A percentile compares a stretch with the other conserved stretches of the same genome.
These are phyloP conservation scores for Aspergillus biplanus DNA, from an alignment of 495 filamentous ascomycete species.

Conservation along the genomic window DNA sequence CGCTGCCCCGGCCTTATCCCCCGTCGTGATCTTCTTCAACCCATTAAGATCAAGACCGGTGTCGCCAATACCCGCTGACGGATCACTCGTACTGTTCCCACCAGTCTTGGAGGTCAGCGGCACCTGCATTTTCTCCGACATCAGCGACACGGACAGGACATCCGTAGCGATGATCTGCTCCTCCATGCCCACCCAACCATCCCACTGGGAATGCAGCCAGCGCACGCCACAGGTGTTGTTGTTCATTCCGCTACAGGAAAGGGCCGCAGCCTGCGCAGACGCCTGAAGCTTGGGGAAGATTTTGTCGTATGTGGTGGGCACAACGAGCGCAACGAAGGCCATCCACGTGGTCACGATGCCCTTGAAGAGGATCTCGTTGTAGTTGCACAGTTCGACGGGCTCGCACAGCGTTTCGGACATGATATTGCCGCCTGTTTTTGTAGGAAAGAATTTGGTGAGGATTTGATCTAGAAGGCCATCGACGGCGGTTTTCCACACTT, in stretches of 20 bases:
- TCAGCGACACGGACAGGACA: slow-evolving; percentile 43
- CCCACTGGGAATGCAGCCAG: slow-evolving; percentile 67
- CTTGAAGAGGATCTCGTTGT: slow-evolving; percentile 81
- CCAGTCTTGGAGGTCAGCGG: slow-evolving; percentile 50
- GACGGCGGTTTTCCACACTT: slow-evolving; percentile 59
- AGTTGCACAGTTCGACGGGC: slow-evolving; percentile 59
- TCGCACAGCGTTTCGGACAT: slow-evolving; percentile 79
- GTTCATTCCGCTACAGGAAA: slow-evolving; percentile 62
- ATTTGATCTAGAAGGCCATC: slow-evolving; percentile 60
- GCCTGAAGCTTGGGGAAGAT: slow-evolving; percentile 68
- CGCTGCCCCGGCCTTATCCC: slow-evolving; percentile 62
- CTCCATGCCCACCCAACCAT: slow-evolving; percentile 64
- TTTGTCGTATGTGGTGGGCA: slow-evolving; percentile 58
- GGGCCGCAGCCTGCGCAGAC: slow-evolving; percentile 69
- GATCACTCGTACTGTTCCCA: slow-evolving; percentile 47
- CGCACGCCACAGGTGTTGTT: slow-evolving; percentile 74
- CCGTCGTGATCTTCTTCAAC: slow-evolving; percentile 49
- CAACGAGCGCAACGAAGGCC: slow-evolving; percentile 68
- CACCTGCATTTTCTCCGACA: slow-evolving; percentile 16
- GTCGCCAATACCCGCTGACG: slow-evolving; percentile 40
- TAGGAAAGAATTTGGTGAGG: slow-evolving; percentile 60
- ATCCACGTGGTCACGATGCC: slow-evolving; percentile 79
- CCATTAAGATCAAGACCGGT: slow-evolving; percentile 15
- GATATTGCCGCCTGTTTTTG: slow-evolving; percentile 50
- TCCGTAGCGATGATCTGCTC: slow-evolving; percentile 58